phyloP scores from a whole-genome alignment of 1,284 basidiomycete genomes.

The Moesziomyces sp. region DNA sequence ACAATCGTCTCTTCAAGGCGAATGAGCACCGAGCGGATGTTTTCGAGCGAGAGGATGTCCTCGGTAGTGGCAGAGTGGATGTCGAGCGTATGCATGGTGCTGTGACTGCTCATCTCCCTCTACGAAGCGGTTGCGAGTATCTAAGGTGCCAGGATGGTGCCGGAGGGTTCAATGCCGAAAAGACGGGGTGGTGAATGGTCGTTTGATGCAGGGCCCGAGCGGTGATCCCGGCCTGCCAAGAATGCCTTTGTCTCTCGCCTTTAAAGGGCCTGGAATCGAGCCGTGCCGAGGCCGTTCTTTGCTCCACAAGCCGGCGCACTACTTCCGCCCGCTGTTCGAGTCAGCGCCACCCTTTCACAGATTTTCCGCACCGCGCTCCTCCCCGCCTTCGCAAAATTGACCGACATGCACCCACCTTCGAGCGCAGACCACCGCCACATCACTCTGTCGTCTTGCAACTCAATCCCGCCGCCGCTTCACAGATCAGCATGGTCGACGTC shows the following conservation, averaged over 20 bases:
- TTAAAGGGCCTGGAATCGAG: no score
- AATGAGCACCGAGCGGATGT: constrained; percentile 85
- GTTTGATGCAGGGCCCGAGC: no score
- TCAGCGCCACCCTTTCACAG: background rate
- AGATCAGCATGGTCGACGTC: background rate
- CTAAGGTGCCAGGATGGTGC: no score
- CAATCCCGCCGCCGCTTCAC: background rate
- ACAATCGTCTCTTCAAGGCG: constrained; percentile 98
- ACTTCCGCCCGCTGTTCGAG: background rate
- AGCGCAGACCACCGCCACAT: no score
- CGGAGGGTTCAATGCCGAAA: no score
- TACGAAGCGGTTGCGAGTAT: background rate
- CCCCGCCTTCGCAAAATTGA: background rate
- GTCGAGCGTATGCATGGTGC: constrained; percentile 56
- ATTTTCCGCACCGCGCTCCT: background rate
- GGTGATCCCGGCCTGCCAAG: no score
- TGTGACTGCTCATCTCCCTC: constrained; percentile 40
- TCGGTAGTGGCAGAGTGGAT: constrained; percentile 49
- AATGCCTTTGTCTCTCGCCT: no score
- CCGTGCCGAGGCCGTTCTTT: no score
- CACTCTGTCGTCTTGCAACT: background rate
- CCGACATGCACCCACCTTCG: background rate
- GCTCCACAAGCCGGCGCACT: background rate
- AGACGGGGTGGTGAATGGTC: no score
- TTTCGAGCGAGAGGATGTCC: constrained; percentile 79